Conservation (phyloP, 139 green algal genomes). For the Chlorella sp. region DNA sequence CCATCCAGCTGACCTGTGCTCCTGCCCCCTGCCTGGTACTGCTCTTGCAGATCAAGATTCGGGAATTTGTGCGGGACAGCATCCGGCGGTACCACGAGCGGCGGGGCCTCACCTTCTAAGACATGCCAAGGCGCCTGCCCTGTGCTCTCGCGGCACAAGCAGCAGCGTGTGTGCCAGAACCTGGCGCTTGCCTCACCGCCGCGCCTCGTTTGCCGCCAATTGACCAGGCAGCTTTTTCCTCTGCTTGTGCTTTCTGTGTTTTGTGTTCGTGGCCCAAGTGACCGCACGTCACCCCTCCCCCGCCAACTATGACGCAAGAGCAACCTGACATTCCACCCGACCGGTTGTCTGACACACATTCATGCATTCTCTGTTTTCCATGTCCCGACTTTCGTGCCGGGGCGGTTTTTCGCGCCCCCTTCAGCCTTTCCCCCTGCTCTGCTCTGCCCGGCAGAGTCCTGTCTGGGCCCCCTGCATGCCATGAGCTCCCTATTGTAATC, state of each 20-base stretch:
- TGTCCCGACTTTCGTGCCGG: too few species aligned
- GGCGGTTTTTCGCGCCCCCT: too few species aligned
- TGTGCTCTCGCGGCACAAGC: not conserved
- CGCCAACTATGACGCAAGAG: too few species aligned
- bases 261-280: not conserved
- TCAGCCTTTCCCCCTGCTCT: too few species aligned
- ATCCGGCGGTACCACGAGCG: slow-evolving; percentile 41
- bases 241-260: not conserved
- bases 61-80: slow-evolving; percentile 56
- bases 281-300: too few species aligned
- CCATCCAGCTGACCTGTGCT: not conserved
- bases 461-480: too few species aligned
- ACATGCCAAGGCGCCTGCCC: not conserved
- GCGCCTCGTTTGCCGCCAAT: not conserved
- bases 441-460: too few species aligned
- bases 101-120: not conserved
- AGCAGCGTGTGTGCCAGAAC: not conserved
- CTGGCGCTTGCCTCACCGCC: not conserved
- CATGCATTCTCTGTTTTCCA: not conserved
- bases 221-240: not conserved
- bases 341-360: not conserved
- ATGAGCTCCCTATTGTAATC: too few species aligned
- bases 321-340: not conserved
- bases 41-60: slow-evolving; percentile 36
- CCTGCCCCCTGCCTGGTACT: not conserved